phyloP scores from a whole-genome alignment of 2,329 filamentous ascomycete species.

The Helminthosporium solani region DNA sequence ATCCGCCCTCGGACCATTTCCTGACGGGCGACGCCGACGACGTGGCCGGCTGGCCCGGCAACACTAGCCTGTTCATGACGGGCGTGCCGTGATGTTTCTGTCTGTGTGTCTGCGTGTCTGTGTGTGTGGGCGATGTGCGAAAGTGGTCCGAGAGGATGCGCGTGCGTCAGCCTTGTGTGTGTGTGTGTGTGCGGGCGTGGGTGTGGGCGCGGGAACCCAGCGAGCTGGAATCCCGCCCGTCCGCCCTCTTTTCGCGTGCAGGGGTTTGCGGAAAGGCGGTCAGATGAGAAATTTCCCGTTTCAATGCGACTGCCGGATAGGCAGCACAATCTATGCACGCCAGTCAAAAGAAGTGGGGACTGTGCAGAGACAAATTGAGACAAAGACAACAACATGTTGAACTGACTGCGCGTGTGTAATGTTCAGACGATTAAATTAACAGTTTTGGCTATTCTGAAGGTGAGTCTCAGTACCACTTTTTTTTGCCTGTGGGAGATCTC shows the following conservation, averaged over 20 bases:
- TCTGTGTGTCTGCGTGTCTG: neutral
- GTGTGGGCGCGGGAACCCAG: neutral
- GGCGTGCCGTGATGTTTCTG: neutral
- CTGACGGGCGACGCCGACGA: neutral
- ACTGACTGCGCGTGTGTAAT: too few species aligned
- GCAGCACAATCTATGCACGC: neutral
- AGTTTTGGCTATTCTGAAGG: slow-evolving; percentile 5
- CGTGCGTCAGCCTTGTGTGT: neutral
- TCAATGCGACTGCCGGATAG: neutral
- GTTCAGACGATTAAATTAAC: neutral
- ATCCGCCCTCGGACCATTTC: neutral
- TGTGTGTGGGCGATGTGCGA: neutral
- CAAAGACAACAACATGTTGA: neutral
- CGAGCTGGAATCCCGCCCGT: neutral
- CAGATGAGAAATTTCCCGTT: slow-evolving; percentile 10
- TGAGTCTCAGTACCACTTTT: slow-evolving; percentile 8
- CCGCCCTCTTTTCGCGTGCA: neutral
- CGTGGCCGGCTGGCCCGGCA: neutral
- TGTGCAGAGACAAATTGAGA: neutral
- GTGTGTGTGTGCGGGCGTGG: neutral
- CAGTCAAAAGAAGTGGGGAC: neutral
- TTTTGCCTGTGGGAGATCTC: slow-evolving; percentile 11
- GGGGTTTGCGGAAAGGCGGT: slow-evolving; percentile 6
- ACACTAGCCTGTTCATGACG: neutral
- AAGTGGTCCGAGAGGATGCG: neutral